phyloP scores from a whole-genome alignment of 192 early-diverging fungal species.

The Coemansia sp. region DNA sequence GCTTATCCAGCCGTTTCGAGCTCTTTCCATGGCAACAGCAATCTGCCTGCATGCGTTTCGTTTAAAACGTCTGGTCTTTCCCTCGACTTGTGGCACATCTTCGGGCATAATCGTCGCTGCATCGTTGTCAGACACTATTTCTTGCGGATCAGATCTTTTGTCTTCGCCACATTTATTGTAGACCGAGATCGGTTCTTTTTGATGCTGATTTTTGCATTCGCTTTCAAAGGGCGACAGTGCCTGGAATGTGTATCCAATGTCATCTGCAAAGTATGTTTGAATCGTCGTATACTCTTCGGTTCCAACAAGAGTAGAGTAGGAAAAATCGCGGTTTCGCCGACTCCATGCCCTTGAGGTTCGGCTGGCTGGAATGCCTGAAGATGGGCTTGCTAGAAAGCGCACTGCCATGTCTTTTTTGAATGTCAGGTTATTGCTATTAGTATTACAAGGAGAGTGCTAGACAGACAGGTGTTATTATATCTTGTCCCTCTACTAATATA shows the following conservation, averaged over 20 bases:
- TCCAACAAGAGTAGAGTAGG: constrained; percentile 19
- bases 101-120: background rate
- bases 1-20: constrained; percentile 16
- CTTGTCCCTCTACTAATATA: background rate
- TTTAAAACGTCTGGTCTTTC: constrained; percentile 14
- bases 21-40: constrained; percentile 5
- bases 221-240: constrained; percentile 2
- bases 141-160: background rate
- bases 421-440: background rate
- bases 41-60: constrained; percentile 18
- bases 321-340: constrained; percentile 14
- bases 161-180: background rate
- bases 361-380: background rate
- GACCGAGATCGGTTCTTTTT: background rate
- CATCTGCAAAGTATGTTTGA: constrained; percentile 22
- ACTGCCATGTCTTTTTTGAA: background rate
- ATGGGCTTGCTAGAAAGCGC: background rate
- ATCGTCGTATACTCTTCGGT: constrained; percentile 4
- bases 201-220: background rate
- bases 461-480: too few species aligned
- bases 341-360: constrained; percentile 10
- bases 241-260: constrained; percentile 10
- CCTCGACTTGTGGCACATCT: constrained; percentile 9
- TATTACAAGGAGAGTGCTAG: background rate
- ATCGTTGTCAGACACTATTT: background rate